Evolutionary conservation across 805 yeast species (phyloP), one percentile per base, ranked within the genome.

Genomic region (Saccharomycopsis fibuligera): DNA sequence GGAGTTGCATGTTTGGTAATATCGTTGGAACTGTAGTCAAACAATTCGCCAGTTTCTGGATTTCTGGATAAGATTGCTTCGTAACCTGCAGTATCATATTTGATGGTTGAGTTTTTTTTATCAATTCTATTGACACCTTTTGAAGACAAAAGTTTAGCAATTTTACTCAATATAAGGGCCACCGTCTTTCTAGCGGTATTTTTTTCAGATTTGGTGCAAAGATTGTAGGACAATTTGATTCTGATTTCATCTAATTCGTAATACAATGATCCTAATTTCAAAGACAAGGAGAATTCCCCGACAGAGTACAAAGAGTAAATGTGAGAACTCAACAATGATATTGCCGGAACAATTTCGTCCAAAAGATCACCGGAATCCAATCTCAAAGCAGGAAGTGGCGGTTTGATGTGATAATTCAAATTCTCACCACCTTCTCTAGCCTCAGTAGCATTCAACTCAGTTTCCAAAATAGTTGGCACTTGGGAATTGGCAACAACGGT

Each of bases 11-110:
- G 68, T n/a, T 51, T 44, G 5, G 41, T 8, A 12, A 57, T 10
- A 22, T 60, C 44, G 54, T 55, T 45, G 55, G 57, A 48, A 27
- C 64, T 59, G 50, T 58, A 67, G 16, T 74, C 61, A 57, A 75
- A 74, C 39, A 83, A 63, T 51, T 78, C 78, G 36, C 87, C 90
- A 21, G 81, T 66, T 21, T 64, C 54, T 2, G 76, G 67, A 56
- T 82, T 80, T 67, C 95, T 75, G 0, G 88, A 74, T 57, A 81
- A 68, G 29, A 84, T 72, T 2, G 86, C 76, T 60, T 81, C 82
- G 58, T 79, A 81, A 23, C 88, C 91, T 23, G 79, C 72, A 6
- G 75, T 72, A 59, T 79, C 85, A 33, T 68, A 64, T 40, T 63
- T 62, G 35, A 64, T 39, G 10, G 59, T 54, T 2, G 56, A 44